phyloP scores from a whole-genome alignment of 495 filamentous ascomycete genomes.

The Penicillium odoratum region DNA sequence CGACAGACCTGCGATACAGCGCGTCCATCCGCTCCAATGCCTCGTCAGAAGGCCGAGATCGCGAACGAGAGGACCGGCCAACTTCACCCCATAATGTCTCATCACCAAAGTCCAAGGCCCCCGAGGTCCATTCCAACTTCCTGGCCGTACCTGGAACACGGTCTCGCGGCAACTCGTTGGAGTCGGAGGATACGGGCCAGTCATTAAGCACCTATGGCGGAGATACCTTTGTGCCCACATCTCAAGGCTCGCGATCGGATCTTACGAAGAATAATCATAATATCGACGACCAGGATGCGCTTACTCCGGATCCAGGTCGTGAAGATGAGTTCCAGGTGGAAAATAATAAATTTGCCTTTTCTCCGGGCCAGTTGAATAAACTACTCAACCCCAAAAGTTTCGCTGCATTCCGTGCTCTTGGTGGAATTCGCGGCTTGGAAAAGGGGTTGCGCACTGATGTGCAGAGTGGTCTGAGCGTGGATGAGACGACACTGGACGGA shows the following conservation, averaged over 20 bases:
- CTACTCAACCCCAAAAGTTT: conserved; percentile 80
- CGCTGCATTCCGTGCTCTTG: conserved; percentile 73
- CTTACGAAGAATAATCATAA: conserved; percentile 37
- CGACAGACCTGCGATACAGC: conserved; percentile 58
- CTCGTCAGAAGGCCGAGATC: conserved; percentile 73
- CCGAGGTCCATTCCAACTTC: conserved; percentile 55
- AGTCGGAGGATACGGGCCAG: conserved; percentile 56
- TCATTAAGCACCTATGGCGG: conserved; percentile 53
- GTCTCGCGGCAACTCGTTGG: conserved; percentile 65
- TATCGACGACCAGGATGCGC: conserved; percentile 58
- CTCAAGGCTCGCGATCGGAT: conserved; percentile 36
- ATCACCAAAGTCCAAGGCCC: conserved; percentile 58
- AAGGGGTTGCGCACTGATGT: conserved; percentile 73
- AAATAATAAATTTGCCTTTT: conserved; percentile 80
- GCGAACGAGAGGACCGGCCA: conserved; percentile 68
- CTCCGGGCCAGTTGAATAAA: conserved; percentile 78
- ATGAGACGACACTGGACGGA: conserved; percentile 66
- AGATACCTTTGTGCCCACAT: conserved; percentile 45
- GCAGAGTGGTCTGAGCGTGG: conserved; percentile 67
- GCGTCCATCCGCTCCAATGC: conserved; percentile 54
- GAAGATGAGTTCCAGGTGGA: conserved; percentile 71
- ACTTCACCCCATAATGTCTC: conserved; percentile 89
- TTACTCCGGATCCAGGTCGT: conserved; percentile 67
- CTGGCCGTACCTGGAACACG: conserved; percentile 61
- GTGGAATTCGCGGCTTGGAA: conserved; percentile 73